Percentiles rank a stretch among this genome's conserved stretches.
Evolutionary conservation across 208 protist species (phyloP).

Genomic region (Crithidia sp.): DNA sequence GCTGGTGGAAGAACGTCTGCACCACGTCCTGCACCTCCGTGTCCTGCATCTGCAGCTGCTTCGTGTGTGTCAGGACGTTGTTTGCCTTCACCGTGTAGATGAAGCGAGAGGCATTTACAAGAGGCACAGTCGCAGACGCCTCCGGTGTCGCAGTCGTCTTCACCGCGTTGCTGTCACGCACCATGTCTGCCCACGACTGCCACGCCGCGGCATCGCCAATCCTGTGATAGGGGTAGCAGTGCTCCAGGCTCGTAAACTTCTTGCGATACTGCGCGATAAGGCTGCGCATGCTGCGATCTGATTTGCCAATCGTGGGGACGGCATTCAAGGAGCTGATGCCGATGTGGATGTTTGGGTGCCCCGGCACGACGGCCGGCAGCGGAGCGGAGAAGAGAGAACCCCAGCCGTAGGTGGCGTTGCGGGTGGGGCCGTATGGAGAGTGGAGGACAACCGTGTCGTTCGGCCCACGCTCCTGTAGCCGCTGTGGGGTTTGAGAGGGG

Average conservation of each 20-base stretch:
- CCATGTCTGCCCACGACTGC: slow-evolving; percentile 60
- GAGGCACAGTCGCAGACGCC: too few species aligned
- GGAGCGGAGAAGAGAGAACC: slow-evolving; percentile 56
- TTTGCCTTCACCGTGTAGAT: slow-evolving; percentile 82
- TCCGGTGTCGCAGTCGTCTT: too few species aligned
- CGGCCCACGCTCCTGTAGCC: slow-evolving; percentile 35
- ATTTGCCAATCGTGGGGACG: slow-evolving; percentile 49
- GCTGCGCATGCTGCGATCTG: slow-evolving; percentile 60
- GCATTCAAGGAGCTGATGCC: slow-evolving; percentile 77
- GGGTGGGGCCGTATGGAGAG: slow-evolving; percentile 62
- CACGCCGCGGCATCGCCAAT: slow-evolving; percentile 52
- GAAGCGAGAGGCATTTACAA: slow-evolving; percentile 31
- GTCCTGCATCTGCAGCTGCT: slow-evolving; percentile 56
- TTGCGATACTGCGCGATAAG: slow-evolving; percentile 56
- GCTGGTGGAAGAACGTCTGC: slow-evolving; percentile 51
- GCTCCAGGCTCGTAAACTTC: slow-evolving; percentile 80
- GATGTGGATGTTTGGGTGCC: slow-evolving; percentile 64
- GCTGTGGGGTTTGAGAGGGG: slow-evolving; percentile 29
- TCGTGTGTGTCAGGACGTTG: slow-evolving; percentile 72
- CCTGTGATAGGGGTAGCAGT: slow-evolving; percentile 82
- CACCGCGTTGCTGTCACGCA: slow-evolving; percentile 27
- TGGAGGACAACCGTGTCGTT: slow-evolving; percentile 57
- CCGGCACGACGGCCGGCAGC: slow-evolving; percentile 34
- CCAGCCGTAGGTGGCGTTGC: slow-evolving; percentile 58
- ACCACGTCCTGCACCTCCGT: slow-evolving; percentile 48